phyloP scores from a whole-genome alignment of 257 asterid species.

The Solanum corneliomulleri region DNA sequence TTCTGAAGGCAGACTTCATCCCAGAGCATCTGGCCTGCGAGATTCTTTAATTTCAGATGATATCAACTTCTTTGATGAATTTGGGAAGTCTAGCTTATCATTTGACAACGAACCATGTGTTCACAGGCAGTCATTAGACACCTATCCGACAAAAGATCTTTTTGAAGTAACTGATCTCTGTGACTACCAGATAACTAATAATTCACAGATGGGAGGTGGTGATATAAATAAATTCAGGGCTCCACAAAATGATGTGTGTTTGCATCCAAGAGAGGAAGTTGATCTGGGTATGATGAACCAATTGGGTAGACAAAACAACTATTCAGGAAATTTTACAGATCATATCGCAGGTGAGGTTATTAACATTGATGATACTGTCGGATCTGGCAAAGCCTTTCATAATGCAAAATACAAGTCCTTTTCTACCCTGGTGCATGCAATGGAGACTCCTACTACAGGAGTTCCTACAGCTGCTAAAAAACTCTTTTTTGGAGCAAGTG shows the following conservation, averaged over 20 bases:
- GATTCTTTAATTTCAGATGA: conserved; percentile 40
- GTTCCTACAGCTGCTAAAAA: conserved; percentile 21
- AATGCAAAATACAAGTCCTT: conserved; percentile 17
- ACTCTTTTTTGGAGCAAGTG: conserved; percentile 27
- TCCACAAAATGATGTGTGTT: conserved; percentile 16
- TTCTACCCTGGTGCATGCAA: conserved; percentile 26
- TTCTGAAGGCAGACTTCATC: conserved; percentile 26
- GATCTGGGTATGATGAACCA: conserved; percentile 12
- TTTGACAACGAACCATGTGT: conserved; percentile 22
- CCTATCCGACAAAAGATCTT: conserved; percentile 17
- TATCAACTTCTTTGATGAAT: conserved; percentile 19
- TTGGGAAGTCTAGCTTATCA: conserved; percentile 30
- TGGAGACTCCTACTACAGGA: conserved; percentile 24
- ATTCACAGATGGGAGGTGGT: conserved; percentile 22
- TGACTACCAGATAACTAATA: conserved; percentile 32
- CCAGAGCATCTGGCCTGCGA: conserved; percentile 22
- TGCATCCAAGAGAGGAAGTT: conserved; percentile 31
- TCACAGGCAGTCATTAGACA: conserved; percentile 17
- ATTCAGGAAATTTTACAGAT: conserved; percentile 25
- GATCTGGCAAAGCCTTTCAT: conserved; percentile 23
- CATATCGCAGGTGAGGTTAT: conserved; percentile 64
- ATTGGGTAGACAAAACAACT: conserved; percentile 18
- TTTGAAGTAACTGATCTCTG: conserved; percentile 17
- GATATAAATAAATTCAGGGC: conserved; percentile 21
- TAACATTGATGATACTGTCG: conserved; percentile 32